Conservation (phyloP, 208 protist genomes). For the Zelonia costaricensis region DNA sequence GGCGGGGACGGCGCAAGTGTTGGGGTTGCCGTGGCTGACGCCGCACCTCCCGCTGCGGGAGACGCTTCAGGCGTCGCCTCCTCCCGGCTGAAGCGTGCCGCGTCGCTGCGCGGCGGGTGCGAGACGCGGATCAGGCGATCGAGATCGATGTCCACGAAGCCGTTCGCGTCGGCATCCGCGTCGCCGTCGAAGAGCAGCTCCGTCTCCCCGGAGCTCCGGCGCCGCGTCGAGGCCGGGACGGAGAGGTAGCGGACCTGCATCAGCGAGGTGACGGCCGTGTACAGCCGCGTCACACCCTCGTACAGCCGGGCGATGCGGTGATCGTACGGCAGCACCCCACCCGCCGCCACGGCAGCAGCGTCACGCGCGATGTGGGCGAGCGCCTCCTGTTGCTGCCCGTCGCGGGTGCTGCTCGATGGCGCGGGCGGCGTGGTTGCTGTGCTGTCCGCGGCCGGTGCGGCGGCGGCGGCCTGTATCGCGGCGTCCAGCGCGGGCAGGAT, state of each 20-base stretch:
- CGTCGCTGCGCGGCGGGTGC: constrained; percentile 5
- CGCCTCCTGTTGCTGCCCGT: constrained; percentile 28
- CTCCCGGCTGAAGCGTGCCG: constrained; percentile 5
- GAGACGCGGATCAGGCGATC: constrained; percentile 50
- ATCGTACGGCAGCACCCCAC: constrained; percentile 56
- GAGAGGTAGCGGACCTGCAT: constrained; percentile 78
- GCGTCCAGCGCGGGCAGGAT: constrained; percentile 78
- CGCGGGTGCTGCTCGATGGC: not conserved
- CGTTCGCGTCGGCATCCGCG: constrained; percentile 33
- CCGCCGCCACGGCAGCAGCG: constrained; percentile 10
- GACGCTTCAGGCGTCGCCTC: too few species aligned
- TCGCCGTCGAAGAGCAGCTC: constrained; percentile 71
- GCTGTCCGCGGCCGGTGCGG: not conserved
- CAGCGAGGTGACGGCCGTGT: constrained; percentile 66
- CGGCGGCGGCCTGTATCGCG: constrained; percentile 29
- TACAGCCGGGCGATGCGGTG: constrained; percentile 72
- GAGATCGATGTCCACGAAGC: constrained; percentile 72
- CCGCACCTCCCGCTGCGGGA: not conserved
- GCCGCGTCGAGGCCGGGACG: constrained; percentile 41
- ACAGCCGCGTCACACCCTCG: constrained; percentile 58
- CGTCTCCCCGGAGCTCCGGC: constrained; percentile 41
- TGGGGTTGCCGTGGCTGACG: not conserved
- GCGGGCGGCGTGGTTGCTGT: not conserved
- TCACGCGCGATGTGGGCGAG: constrained; percentile 35
- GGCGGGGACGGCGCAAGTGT: not conserved